These are phyloP conservation scores for Cryptococcus sp. DNA, from an alignment of 1,284 basidiomycete species.

Conservation along the genomic window DNA sequence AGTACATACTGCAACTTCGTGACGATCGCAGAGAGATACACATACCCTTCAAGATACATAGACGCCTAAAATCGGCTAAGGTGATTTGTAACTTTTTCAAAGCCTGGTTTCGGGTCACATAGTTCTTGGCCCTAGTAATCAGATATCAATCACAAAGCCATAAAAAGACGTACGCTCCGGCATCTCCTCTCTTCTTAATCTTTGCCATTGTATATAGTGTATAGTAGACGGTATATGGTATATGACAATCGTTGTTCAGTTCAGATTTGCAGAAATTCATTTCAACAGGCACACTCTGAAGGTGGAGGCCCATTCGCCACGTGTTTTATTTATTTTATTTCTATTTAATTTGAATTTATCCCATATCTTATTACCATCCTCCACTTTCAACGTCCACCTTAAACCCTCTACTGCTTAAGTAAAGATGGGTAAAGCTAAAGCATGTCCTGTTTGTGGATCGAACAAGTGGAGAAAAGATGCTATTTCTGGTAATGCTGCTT, in stretches of 20 bases:
- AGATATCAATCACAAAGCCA: background rate
- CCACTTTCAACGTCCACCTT: slow-evolving; percentile 2
- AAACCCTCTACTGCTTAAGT: background rate
- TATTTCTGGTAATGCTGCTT: slow-evolving; percentile 38
- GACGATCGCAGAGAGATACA: slow-evolving; percentile 6
- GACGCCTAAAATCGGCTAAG: slow-evolving; percentile 89
- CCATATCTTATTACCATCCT: background rate
- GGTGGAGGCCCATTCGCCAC: slow-evolving; percentile 7
- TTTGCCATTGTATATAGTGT: slow-evolving; percentile 64
- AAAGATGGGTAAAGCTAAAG: slow-evolving; percentile 24
- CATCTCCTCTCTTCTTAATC: slow-evolving; percentile 82
- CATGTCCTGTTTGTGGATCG: slow-evolving; percentile 43
- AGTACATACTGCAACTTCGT: background rate
- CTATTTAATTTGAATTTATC: slow-evolving; percentile 9
- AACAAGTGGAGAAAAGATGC: slow-evolving; percentile 41
- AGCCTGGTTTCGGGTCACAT: slow-evolving; percentile 84
- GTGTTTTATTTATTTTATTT: slow-evolving; percentile 4
- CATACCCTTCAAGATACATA: slow-evolving; percentile 96
- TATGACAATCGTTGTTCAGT: background rate
- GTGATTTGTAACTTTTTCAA: slow-evolving; percentile 94
- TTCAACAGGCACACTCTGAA: slow-evolving; percentile 5
- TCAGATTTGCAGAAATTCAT: background rate
- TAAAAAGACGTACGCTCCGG: slow-evolving; percentile 59
- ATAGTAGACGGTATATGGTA: background rate
- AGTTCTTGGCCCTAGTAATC: slow-evolving; percentile 70